Evolutionary conservation across 2,329 filamentous ascomycete genomes (phyloP).

Genomic region (Fusarium torreyae): DNA sequence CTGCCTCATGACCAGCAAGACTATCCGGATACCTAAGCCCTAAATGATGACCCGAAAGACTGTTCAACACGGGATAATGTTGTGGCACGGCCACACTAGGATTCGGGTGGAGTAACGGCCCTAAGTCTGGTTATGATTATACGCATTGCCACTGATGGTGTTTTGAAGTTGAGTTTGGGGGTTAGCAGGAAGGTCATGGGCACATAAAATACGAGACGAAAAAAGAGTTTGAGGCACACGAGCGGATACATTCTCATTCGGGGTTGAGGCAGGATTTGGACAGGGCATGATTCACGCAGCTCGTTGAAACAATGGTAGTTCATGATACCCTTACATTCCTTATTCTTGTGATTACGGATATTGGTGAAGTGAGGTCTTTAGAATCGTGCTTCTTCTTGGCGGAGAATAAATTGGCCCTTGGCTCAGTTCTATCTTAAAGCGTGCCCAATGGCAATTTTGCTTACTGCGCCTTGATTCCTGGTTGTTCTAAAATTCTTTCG

Average conservation of each 20-base stretch:
- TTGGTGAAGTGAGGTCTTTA: background rate
- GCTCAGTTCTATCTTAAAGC: background rate
- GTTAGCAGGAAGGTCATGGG: constrained; percentile 8
- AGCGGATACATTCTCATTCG: constrained; percentile 21
- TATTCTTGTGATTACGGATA: background rate
- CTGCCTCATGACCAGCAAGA: constrained; percentile 95
- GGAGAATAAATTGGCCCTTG: background rate
- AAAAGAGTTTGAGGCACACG: constrained; percentile 15
- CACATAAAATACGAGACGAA: constrained; percentile 8
- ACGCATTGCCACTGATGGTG: constrained; percentile 4
- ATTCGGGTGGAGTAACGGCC: constrained; percentile 9
- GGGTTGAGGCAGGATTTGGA: constrained; percentile 31
- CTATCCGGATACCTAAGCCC: constrained; percentile 93
- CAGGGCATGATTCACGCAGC: constrained; percentile 47
- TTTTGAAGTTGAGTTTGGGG: background rate
- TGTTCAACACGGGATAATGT: constrained; percentile 34
- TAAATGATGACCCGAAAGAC: constrained; percentile 53
- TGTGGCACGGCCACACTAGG: constrained; percentile 13
- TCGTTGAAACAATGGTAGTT: constrained; percentile 48
- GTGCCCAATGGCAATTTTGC: no score
- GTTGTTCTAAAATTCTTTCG: no score
- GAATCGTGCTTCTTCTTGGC: background rate
- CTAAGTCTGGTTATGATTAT: constrained; percentile 9
- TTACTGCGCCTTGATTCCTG: no score
- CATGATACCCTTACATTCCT: constrained; percentile 49